phyloP scores from a whole-genome alignment of 2,329 filamentous ascomycete species.

The Cladobotryum protrusum region DNA sequence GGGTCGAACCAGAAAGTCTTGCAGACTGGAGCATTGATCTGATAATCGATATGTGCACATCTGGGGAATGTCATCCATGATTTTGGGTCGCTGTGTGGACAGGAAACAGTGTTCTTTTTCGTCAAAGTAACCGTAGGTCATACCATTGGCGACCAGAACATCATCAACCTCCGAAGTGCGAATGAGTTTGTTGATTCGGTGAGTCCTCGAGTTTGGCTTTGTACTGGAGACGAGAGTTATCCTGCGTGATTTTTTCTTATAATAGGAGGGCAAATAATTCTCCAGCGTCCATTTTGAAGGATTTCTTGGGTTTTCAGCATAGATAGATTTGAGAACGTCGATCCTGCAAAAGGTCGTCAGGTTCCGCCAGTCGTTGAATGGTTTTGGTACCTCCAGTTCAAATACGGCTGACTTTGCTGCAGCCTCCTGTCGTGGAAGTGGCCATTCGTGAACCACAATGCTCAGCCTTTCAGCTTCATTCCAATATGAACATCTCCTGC shows the following conservation, averaged over 20 bases:
- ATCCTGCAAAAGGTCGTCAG: not conserved
- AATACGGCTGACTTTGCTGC: constrained; percentile 42
- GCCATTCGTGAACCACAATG: constrained; percentile 52
- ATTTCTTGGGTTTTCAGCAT: no score
- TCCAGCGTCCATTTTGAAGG: not conserved
- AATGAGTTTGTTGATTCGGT: not conserved
- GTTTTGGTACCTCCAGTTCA: constrained; percentile 39
- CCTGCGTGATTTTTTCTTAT: not conserved
- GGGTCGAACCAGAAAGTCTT: constrained; percentile 33
- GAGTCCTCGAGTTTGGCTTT: not conserved
- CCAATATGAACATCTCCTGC: not conserved
- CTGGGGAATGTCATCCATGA: constrained; percentile 16
- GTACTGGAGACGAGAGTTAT: not conserved
- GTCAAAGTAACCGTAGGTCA: not conserved
- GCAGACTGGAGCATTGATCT: constrained; percentile 24
- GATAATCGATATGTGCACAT: constrained; percentile 38
- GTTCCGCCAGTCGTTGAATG: not conserved
- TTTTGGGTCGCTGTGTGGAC: constrained; percentile 11
- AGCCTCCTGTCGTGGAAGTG: constrained; percentile 34
- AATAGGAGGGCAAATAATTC: not conserved
- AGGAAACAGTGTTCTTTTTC: not conserved
- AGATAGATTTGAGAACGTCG: not conserved
- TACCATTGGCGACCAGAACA: not conserved
- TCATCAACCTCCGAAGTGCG: not conserved
- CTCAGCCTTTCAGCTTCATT: constrained; percentile 29